These are phyloP conservation scores for Mercurialis annua DNA, from an alignment of 345 rosid genomes.

Conservation along the genomic window DNA sequence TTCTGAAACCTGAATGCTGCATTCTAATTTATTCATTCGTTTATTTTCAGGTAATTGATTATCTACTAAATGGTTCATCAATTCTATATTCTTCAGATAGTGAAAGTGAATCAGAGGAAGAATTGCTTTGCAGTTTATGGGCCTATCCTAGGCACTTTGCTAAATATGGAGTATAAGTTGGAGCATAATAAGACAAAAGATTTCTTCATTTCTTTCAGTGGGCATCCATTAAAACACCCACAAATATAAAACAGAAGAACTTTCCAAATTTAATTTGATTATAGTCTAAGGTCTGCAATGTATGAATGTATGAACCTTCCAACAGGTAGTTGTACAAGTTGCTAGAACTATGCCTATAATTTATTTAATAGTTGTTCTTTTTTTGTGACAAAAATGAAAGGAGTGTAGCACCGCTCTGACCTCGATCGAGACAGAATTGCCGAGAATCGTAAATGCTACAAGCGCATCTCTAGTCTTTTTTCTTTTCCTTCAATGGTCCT, in stretches of 20 bases:
- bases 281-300: neutral
- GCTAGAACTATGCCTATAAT: neutral
- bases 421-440: neutral
- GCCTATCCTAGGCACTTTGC: slow-evolving; percentile 36
- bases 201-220: too few species aligned
- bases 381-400: neutral
- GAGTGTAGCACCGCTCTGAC: neutral
- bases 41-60: slow-evolving; percentile 45
- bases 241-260: neutral
- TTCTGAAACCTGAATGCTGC: neutral
- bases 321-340: neutral
- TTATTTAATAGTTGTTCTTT: neutral
- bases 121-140: slow-evolving; percentile 38
- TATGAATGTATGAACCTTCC: neutral
- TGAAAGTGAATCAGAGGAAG: slow-evolving; percentile 51
- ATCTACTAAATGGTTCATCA: slow-evolving; percentile 37
- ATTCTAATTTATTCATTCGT: too few species aligned
- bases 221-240: too few species aligned
- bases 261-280: neutral
- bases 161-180: neutral
- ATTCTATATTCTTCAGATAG: slow-evolving; percentile 33
- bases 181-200: too few species aligned
- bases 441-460: too few species aligned
- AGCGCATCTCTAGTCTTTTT: slow-evolving; percentile 48
- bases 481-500: slow-evolving; percentile 62